These are phyloP conservation scores for Hymenoscyphus fraxineus DNA, from an alignment of 2,329 filamentous ascomycete species.

Conservation along the genomic window DNA sequence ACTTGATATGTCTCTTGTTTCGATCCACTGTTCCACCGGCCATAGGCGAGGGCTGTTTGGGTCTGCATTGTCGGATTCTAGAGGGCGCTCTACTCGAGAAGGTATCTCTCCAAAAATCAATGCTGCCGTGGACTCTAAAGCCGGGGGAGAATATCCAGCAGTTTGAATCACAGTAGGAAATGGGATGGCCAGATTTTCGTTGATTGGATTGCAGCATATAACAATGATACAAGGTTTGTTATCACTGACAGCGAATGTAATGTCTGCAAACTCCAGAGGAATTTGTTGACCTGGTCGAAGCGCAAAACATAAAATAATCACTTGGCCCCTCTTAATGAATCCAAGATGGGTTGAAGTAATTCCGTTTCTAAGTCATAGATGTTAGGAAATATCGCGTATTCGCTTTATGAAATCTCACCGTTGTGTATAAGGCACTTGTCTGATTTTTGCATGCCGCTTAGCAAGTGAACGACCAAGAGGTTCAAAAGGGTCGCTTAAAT, in stretches of 20 bases:
- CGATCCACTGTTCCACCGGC: conserved; percentile 33
- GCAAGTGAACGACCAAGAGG: conserved; percentile 62
- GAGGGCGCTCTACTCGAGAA: neutral
- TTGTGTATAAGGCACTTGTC: conserved; percentile 69
- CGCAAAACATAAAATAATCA: conserved; percentile 46
- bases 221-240: conserved; percentile 50
- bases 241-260: conserved; percentile 40
- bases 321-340: conserved; percentile 34
- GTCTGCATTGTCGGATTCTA: neutral
- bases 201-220: conserved; percentile 45
- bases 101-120: conserved; percentile 46
- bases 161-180: conserved; percentile 53
- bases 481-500: conserved; percentile 66
- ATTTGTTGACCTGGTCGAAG: conserved; percentile 43
- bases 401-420: conserved; percentile 29
- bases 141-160: conserved; percentile 44
- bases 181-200: conserved; percentile 37
- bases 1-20: conserved; percentile 28
- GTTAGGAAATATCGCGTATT: conserved; percentile 10
- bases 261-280: conserved; percentile 49
- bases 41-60: conserved; percentile 24
- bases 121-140: conserved; percentile 49
- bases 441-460: conserved; percentile 55
- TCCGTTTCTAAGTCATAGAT: conserved; percentile 30
- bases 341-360: conserved; percentile 46